Conservation (phyloP, 2,329 filamentous ascomycete genomes). For the Pseudogymnoascus sp. region DNA sequence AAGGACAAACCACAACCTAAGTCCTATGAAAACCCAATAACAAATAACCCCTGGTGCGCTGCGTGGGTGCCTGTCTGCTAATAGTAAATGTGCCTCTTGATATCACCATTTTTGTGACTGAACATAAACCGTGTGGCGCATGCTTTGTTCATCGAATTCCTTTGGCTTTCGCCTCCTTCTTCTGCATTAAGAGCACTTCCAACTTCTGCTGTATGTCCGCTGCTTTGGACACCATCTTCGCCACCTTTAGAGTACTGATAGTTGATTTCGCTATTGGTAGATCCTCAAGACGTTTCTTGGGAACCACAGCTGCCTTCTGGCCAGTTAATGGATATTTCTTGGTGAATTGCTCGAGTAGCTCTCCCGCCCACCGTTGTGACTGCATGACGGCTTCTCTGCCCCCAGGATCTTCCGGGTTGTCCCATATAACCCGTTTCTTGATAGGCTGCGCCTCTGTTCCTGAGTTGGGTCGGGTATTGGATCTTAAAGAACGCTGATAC, state of each 20-base stretch:
- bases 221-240: slow-evolving; percentile 7
- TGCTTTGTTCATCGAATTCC: neutral
- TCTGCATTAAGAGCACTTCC: slow-evolving; percentile 20
- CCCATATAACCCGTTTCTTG: neutral
- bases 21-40: neutral
- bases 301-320: slow-evolving; percentile 12
- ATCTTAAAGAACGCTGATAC: neutral
- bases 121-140: neutral
- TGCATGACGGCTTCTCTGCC: neutral
- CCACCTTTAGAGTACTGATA: neutral
- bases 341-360: slow-evolving; percentile 9
- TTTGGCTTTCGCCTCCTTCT: slow-evolving; percentile 20
- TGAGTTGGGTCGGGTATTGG: neutral
- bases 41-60: neutral
- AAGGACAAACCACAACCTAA: neutral
- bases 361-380: slow-evolving; percentile 7
- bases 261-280: neutral
- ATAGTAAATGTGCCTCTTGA: neutral
- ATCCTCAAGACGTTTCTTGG: slow-evolving; percentile 11
- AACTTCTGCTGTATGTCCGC: slow-evolving; percentile 24
- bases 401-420: slow-evolving; percentile 1
- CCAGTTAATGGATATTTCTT: slow-evolving; percentile 29
- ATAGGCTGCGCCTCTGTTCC: neutral
- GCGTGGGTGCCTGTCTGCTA: neutral
- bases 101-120: neutral